Evolutionary conservation across 768 basidiomycete genomes (phyloP), one percentile per base, ranked within the genome.

Genomic region (Harrya chromipes): DNA sequence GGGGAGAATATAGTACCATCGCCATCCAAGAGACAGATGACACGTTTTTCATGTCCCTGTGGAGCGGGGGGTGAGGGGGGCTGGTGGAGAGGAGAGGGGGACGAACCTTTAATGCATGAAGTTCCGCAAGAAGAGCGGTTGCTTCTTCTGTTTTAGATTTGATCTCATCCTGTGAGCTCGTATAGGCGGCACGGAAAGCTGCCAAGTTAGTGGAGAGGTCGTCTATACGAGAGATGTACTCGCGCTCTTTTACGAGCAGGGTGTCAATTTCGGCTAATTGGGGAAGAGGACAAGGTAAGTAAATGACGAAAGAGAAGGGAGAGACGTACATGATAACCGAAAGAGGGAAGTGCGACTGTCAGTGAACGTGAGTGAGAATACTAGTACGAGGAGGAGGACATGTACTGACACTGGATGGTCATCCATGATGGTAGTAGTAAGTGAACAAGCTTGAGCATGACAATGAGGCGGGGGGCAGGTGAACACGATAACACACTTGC

Each of bases 1-100:
- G 67, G 60, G 8, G 73, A 68, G 57, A 87, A 87, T 47, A 86
- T 85, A 7, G 78, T 68, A 2, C 73, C 73, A 56, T 87, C 85
- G 29, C 85, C 85, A 50, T 87, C 85, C 50, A 87, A 68, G 40
- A 87, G 68, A 33, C 75, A 70, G 35, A 74, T 63, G 42, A 71
- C 64, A 26, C 73, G 72, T 42, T 63, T 62, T 34, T 71, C 69
- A n/a, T 60, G 57, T 8, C 54, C 63, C 60, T 58, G 49, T 26
- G 21, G 36, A 41, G 1, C 24, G 16, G 23, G 23, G 34, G 31
- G 39, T 35, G 14, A 50, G 47, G n/a, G 24, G 5, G 34, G 6
- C 45, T n/a, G 23, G 0, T 16, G 20, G 41, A 4, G 11, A 35
- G 21, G 40, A 21, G 26, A 14, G 33, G 3, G 27, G 6, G 4